These are phyloP conservation scores for Quercus cerris DNA, from an alignment of 306 rosid genomes.

Conservation along the genomic window DNA sequence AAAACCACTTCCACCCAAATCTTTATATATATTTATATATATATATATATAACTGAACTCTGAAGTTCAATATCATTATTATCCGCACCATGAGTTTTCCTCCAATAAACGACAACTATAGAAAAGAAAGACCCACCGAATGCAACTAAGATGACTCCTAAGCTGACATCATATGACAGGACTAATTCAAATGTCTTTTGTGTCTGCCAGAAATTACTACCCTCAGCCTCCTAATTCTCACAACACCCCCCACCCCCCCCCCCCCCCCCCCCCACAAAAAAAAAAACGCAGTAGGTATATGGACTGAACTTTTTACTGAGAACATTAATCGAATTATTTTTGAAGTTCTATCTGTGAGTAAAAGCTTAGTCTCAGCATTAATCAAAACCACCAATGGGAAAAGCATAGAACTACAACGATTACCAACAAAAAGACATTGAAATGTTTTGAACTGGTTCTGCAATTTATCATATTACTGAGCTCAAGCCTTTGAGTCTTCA, in stretches of 20 bases:
- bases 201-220: neutral
- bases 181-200: neutral
- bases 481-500: neutral
- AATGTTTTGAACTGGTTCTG: neutral
- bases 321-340: neutral
- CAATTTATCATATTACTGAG: neutral
- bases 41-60: too few species aligned
- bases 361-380: neutral
- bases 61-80: neutral
- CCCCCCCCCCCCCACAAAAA: neutral
- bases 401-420: neutral
- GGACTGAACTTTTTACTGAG: neutral
- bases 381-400: neutral
- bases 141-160: neutral
- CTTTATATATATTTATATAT: too few species aligned
- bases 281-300: neutral
- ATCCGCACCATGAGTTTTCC: neutral
- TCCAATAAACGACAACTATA: neutral
- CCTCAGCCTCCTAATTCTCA: neutral
- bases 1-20: neutral
- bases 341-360: neutral
- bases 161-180: neutral
- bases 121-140: neutral
- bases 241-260: neutral
- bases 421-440: neutral